phyloP scores from a whole-genome alignment of 2,329 filamentous ascomycete genomes.

The Fusarium virguliforme region DNA sequence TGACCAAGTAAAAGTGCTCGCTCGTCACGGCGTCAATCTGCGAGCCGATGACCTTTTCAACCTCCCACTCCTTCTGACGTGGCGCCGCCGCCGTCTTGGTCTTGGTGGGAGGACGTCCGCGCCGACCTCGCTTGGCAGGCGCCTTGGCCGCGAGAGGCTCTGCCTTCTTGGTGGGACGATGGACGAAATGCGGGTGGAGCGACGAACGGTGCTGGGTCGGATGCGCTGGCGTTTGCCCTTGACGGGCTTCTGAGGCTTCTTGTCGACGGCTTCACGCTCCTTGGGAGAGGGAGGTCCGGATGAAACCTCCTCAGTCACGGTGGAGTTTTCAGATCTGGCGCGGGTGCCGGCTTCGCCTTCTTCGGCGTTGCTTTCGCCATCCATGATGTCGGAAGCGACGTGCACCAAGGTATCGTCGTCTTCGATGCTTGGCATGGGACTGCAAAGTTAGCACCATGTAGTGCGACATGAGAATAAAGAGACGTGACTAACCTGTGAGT shows the following conservation, averaged over 20 bases:
- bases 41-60: conserved; percentile 64
- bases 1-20: conserved; percentile 64
- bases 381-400: conserved; percentile 28
- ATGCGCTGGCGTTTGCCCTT: conserved; percentile 43
- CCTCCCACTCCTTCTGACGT: conserved; percentile 59
- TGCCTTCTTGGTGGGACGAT: neutral
- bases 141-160: neutral
- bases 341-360: neutral
- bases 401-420: conserved; percentile 13
- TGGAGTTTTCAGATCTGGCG: neutral
- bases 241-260: neutral
- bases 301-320: conserved; percentile 18
- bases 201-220: conserved; percentile 13
- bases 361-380: conserved; percentile 27
- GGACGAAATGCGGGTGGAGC: conserved; percentile 34
- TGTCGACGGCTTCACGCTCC: neutral
- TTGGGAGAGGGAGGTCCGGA: neutral
- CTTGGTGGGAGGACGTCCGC: conserved; percentile 26
- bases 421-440: conserved; percentile 34
- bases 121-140: conserved; percentile 10
- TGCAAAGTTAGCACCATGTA: conserved; percentile 15
- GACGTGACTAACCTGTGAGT: conserved; percentile 27
- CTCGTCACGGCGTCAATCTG: conserved; percentile 58
- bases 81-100: conserved; percentile 32
- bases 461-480: no score